These are phyloP conservation scores for Suillus hirtellus DNA, from an alignment of 768 basidiomycete genomes.

Conservation along the genomic window DNA sequence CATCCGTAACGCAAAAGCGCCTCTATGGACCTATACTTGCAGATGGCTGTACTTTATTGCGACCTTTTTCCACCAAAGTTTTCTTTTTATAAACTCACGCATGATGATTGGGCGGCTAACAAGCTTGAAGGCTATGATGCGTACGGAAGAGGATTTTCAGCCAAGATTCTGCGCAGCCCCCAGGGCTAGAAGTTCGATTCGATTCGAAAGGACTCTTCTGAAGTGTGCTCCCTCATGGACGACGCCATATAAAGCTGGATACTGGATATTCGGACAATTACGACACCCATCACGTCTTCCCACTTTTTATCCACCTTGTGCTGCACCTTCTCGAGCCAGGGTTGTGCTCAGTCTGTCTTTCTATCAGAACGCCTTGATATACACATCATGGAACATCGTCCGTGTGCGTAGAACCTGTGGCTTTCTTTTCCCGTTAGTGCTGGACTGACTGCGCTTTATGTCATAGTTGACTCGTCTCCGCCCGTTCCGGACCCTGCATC, in stretches of 20 bases:
- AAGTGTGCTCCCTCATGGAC: neutral
- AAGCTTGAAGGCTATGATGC: neutral
- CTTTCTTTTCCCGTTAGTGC: neutral
- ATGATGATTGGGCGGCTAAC: too few relatives aligned
- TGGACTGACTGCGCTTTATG: neutral
- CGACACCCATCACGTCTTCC: neutral
- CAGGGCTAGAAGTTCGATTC: neutral
- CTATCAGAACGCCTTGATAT: neutral
- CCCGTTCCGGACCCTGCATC: neutral
- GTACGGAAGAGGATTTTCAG: neutral
- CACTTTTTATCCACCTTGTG: neutral
- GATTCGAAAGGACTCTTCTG: neutral
- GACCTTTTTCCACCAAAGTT: too few relatives aligned
- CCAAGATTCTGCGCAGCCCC: neutral
- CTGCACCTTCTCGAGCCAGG: neutral
- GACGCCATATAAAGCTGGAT: neutral
- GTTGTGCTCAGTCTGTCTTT: neutral
- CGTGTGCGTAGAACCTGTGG: neutral
- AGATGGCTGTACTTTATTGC: constrained; percentile 1
- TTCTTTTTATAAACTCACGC: too few relatives aligned
- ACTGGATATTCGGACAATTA: neutral
- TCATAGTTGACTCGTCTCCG: neutral
- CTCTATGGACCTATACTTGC: neutral
- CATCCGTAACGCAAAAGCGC: neutral
- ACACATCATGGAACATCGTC: neutral